phyloP scores from a whole-genome alignment of 805 yeast genomes.

The Saccharomyces eubayanus region DNA sequence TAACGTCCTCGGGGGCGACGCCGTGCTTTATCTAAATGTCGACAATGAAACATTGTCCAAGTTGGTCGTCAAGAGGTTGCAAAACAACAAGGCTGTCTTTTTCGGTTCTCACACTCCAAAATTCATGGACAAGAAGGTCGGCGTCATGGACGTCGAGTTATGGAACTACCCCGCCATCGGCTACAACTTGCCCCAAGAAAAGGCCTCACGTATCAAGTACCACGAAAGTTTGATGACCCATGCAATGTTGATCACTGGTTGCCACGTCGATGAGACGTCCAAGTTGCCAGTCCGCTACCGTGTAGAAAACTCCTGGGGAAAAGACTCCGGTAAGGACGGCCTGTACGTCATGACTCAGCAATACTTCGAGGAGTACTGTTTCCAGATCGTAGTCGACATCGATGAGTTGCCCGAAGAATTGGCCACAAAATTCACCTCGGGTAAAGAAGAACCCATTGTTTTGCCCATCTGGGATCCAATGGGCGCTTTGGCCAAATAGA shows the following conservation, averaged over 20 bases:
- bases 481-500: constrained; percentile 55
- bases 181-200: constrained; percentile 43
- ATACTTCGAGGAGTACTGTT: constrained; percentile 67
- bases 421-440: constrained; percentile 28
- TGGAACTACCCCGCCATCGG: constrained; percentile 60
- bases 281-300: constrained; percentile 60
- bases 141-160: constrained; percentile 63
- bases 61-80: constrained; percentile 58
- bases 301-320: constrained; percentile 76
- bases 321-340: constrained; percentile 58
- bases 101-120: constrained; percentile 88
- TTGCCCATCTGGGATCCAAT: constrained; percentile 74
- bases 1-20: constrained; percentile 62
- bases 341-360: constrained; percentile 64
- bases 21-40: constrained; percentile 63
- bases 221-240: constrained; percentile 79
- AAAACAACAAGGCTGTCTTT: constrained; percentile 70
- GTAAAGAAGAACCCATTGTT: constrained; percentile 43
- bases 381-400: constrained; percentile 57
- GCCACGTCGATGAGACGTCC: constrained; percentile 51
- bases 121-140: constrained; percentile 52
- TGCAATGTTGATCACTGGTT: constrained; percentile 81
- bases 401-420: constrained; percentile 40
- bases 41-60: constrained; percentile 50
- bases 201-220: constrained; percentile 62